A percentile compares a stretch with the other conserved stretches of the same genome.
phyloP scores from a whole-genome alignment of 495 filamentous ascomycete species.

The Penicillium malachiteum region DNA sequence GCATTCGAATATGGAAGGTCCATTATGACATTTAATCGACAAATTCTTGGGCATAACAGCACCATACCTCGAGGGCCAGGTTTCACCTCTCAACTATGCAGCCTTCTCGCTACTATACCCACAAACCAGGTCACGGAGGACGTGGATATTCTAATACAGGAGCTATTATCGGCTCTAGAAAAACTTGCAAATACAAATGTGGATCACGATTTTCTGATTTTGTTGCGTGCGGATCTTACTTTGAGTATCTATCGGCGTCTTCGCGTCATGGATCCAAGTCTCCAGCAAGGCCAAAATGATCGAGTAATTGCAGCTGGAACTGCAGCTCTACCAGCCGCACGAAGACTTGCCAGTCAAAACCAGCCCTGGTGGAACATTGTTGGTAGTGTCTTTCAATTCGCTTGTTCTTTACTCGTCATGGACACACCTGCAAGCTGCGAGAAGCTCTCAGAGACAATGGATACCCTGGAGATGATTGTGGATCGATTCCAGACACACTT shows the following conservation, averaged over 20 bases:
- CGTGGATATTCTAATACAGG: constrained; percentile 5
- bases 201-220: constrained; percentile 25
- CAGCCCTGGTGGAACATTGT: constrained; percentile 46
- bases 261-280: constrained; percentile 27
- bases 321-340: constrained; percentile 25
- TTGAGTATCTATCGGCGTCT: constrained; percentile 42
- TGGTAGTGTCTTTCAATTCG: constrained; percentile 41
- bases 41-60: constrained; percentile 1
- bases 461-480: constrained; percentile 34
- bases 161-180: constrained; percentile 17
- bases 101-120: constrained; percentile 23
- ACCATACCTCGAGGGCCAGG: background rate
- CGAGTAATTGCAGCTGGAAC: constrained; percentile 16
- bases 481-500: constrained; percentile 32
- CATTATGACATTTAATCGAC: constrained; percentile 13
- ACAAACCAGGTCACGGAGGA: constrained; percentile 8
- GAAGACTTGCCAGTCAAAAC: constrained; percentile 20
- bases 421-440: constrained; percentile 32
- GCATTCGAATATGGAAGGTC: constrained; percentile 46
- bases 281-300: constrained; percentile 19
- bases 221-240: constrained; percentile 35
- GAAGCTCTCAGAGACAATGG: constrained; percentile 34
- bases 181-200: constrained; percentile 10
- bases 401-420: constrained; percentile 44
- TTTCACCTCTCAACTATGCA: constrained; percentile 20